phyloP scores from a whole-genome alignment of 164 flowering plant genomes.

The Sextonia rubra region DNA sequence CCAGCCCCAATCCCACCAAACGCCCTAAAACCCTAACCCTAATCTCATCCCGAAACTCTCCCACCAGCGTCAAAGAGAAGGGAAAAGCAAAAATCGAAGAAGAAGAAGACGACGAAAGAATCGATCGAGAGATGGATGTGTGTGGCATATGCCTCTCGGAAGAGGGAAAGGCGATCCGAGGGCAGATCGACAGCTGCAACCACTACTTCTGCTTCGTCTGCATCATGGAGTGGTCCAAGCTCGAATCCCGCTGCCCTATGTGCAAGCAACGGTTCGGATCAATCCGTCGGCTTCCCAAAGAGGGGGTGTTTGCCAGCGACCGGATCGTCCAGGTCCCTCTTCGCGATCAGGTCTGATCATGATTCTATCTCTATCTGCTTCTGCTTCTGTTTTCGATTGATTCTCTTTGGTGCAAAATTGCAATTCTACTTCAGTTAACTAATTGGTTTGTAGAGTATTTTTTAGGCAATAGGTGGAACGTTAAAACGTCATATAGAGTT shows the following conservation, averaged over 20 bases:
- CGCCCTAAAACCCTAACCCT: constrained; percentile 30
- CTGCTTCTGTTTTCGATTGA: neutral
- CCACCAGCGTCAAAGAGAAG: neutral
- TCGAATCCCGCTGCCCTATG: constrained; percentile 75
- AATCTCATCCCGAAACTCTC: neutral
- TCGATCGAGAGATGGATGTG: constrained; percentile 6
- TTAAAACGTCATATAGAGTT: too few relatives aligned
- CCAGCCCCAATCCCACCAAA: constrained; percentile 21
- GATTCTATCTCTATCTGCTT: neutral
- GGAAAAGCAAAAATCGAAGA: constrained; percentile 16
- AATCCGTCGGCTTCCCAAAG: constrained; percentile 48
- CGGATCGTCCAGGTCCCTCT: constrained; percentile 54
- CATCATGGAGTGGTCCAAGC: constrained; percentile 87
- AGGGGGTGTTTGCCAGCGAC: constrained; percentile 35
- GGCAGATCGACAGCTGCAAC: constrained; percentile 63
- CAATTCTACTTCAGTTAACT: neutral
- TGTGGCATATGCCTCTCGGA: constrained; percentile 69
- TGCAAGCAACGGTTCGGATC: constrained; percentile 62
- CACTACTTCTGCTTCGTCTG: constrained; percentile 84
- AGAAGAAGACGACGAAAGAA: neutral
- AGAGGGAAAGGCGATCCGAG: constrained; percentile 44
- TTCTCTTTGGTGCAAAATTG: neutral
- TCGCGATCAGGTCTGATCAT: constrained; percentile 61
- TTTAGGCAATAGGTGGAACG: too few relatives aligned
- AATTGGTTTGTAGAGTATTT: too few relatives aligned